Conservation (phyloP, 805 yeast genomes). For the Suhomyces prunicola region DNA sequence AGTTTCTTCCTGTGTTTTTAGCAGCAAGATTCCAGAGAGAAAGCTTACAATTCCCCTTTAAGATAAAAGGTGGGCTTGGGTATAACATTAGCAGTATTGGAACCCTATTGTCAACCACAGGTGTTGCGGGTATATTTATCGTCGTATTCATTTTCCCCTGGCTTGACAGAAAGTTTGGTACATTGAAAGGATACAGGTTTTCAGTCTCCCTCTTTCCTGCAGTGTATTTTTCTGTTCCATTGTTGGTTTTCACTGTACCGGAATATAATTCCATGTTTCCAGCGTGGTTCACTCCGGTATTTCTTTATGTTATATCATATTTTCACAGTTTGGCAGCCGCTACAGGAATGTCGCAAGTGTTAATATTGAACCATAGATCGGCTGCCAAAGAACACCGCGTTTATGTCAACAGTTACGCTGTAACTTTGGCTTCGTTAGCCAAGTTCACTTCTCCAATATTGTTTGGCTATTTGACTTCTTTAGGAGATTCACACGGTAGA, state of each 20-base stretch:
- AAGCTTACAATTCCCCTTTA: constrained; percentile 30
- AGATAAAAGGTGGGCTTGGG: constrained; percentile 38
- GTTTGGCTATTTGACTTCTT: too few relatives aligned
- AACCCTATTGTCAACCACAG: constrained; percentile 33
- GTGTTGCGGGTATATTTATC: constrained; percentile 14
- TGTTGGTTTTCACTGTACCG: constrained; percentile 28
- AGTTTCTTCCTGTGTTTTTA: constrained; percentile 37
- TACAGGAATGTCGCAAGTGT: constrained; percentile 36
- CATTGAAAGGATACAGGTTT: constrained; percentile 28
- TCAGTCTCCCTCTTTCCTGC: constrained; percentile 32
- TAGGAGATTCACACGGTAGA: too few relatives aligned
- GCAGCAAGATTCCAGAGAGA: constrained; percentile 28
- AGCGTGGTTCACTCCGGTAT: constrained; percentile 25
- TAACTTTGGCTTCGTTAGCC: too few relatives aligned
- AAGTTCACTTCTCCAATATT: too few relatives aligned
- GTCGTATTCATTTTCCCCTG: constrained; percentile 30
- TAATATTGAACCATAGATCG: constrained; percentile 6
- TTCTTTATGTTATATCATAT: constrained; percentile 16
- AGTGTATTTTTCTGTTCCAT: constrained; percentile 30
- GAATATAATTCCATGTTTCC: constrained; percentile 21
- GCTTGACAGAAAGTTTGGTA: constrained; percentile 31
- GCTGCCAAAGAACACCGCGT: too few relatives aligned
- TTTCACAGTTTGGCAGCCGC: constrained; percentile 31
- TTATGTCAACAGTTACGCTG: too few relatives aligned
- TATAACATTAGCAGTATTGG: constrained; percentile 31